A percentile compares a stretch with the other conserved stretches of the same genome.
Evolutionary conservation across 2,329 filamentous ascomycete genomes (phyloP).

Genomic region (Aspergillus aculeatus): DNA sequence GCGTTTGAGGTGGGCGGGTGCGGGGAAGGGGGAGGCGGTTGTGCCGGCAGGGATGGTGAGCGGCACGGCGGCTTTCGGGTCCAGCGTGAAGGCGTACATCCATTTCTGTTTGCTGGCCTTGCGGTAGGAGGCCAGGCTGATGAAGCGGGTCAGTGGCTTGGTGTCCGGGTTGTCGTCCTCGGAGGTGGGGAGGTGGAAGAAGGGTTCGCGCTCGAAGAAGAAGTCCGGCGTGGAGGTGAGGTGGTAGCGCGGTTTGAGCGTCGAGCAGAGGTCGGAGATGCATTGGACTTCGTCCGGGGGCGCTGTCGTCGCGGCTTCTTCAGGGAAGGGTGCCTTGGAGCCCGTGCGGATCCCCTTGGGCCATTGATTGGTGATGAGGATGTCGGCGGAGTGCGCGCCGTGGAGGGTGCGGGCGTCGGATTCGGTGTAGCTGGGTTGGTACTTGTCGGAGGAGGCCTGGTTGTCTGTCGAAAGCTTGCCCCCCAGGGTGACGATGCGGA

Average conservation of each 20-base stretch:
- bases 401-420: slow-evolving; percentile 73
- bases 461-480: slow-evolving; percentile 57
- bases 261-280: slow-evolving; percentile 73
- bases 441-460: slow-evolving; percentile 61
- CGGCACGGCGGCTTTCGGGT: slow-evolving; percentile 60
- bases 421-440: slow-evolving; percentile 73
- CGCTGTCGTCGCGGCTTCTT: slow-evolving; percentile 51
- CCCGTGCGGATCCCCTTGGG: slow-evolving; percentile 69
- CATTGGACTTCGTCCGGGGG: slow-evolving; percentile 60
- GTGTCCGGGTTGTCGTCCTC: slow-evolving; percentile 52
- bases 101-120: slow-evolving; percentile 72
- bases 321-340: slow-evolving; percentile 63
- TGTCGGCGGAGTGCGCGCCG: slow-evolving; percentile 76
- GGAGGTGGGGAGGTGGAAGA: slow-evolving; percentile 63
- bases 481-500: slow-evolving; percentile 83
- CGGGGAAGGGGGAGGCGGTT: slow-evolving; percentile 66
- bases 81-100: slow-evolving; percentile 64
- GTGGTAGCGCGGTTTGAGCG: slow-evolving; percentile 88
- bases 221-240: slow-evolving; percentile 68
- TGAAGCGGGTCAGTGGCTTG: slow-evolving; percentile 75
- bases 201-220: slow-evolving; percentile 90
- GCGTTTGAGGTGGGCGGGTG: slow-evolving; percentile 57
- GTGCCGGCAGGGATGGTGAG: slow-evolving; percentile 65
- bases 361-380: slow-evolving; percentile 85
- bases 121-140: slow-evolving; percentile 77